Conservation (phyloP, 345 rosid genomes). For the Capsella bursapastoris region DNA sequence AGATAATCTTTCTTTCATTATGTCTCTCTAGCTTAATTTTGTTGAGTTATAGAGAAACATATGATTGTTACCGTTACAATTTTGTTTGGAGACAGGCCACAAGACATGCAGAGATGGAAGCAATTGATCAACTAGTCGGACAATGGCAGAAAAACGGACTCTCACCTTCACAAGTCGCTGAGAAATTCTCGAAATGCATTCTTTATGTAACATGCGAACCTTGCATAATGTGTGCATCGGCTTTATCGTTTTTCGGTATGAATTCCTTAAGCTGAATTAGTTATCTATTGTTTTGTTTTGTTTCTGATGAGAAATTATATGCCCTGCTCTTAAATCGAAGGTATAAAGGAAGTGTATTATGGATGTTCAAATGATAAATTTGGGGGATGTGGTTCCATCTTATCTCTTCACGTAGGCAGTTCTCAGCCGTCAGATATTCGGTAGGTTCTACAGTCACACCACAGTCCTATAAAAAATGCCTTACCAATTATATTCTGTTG, state of each 20-base stretch:
- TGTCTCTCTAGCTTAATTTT: background rate
- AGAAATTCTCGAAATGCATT: constrained; percentile 61
- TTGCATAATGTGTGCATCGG: constrained; percentile 94
- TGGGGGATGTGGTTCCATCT: constrained; percentile 88
- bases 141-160: constrained; percentile 67
- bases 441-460: constrained; percentile 23
- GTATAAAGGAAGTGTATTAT: constrained; percentile 68
- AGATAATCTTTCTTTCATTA: background rate
- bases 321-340: constrained; percentile 38
- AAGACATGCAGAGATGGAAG: constrained; percentile 98
- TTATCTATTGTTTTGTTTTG: background rate
- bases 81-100: constrained; percentile 55
- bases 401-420: constrained; percentile 60
- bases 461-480: background rate
- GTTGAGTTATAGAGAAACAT: background rate
- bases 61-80: background rate
- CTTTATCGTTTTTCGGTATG: constrained; percentile 75
- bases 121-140: constrained; percentile 69
- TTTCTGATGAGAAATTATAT: background rate
- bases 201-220: constrained; percentile 93
- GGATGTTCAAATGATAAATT: constrained; percentile 86
- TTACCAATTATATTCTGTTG: constrained; percentile 9
- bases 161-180: constrained; percentile 60
- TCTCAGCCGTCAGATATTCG: constrained; percentile 42
- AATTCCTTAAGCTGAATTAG: background rate